Evolutionary conservation across 257 asterid genomes (phyloP).

Genomic region (Marsdenia floribunda): DNA sequence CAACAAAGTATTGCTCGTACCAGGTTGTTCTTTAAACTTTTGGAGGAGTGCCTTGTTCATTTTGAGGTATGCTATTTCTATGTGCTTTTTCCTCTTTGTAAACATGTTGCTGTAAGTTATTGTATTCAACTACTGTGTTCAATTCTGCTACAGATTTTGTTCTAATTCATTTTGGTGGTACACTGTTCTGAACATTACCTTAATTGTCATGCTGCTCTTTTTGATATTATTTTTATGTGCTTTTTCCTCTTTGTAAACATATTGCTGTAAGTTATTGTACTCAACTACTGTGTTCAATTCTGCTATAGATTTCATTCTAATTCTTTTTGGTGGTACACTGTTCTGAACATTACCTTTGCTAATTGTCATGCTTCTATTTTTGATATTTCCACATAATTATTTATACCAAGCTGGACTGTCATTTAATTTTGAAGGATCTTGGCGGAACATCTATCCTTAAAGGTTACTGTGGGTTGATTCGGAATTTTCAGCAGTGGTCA

Average conservation of each 20-base stretch:
- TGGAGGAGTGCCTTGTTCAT: conserved; percentile 88
- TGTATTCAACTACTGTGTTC: conserved; percentile 1
- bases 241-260: not conserved
- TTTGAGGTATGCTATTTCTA: conserved; percentile 61
- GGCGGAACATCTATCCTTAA: not conserved
- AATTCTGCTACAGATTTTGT: not conserved
- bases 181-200: not conserved
- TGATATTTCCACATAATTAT: not conserved
- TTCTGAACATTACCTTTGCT: not conserved
- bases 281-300: not conserved
- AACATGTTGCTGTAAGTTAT: no score
- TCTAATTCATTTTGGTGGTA: not conserved
- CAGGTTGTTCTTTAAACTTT: conserved; percentile 91
- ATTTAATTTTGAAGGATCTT: not conserved
- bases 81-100: not conserved
- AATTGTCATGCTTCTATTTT: not conserved
- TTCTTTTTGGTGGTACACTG: not conserved
- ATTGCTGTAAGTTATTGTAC: not conserved
- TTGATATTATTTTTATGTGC: not conserved
- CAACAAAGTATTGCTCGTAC: conserved; percentile 99
- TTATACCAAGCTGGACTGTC: not conserved
- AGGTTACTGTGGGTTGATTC: not conserved
- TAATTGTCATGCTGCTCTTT: not conserved
- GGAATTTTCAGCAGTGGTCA: not conserved
- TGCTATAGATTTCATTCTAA: not conserved